Evolutionary conservation across 1,284 basidiomycete genomes (phyloP).

Genomic region (Ceratobasidium sp.): DNA sequence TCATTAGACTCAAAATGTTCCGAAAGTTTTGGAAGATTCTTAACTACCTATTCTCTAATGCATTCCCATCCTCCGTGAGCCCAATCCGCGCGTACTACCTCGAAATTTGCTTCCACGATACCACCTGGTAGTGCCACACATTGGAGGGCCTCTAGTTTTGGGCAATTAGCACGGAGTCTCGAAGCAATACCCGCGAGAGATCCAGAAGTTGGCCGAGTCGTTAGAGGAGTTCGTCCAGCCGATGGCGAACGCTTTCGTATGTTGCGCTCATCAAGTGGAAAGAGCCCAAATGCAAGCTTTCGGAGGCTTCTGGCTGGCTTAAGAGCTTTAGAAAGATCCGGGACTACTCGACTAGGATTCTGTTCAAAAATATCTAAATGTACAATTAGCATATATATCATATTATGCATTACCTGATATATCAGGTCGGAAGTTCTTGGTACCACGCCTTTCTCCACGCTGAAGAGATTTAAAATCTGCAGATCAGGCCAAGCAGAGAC

Average conservation of each 20-base stretch:
- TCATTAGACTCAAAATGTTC: background rate
- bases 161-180: background rate
- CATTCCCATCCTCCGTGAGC: background rate
- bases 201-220: background rate
- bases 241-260: background rate
- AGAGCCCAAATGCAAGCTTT: background rate
- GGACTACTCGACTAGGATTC: background rate
- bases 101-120: background rate
- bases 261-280: background rate
- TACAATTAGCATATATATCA: background rate
- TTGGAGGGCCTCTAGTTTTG: background rate
- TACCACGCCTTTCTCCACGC: background rate
- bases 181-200: background rate
- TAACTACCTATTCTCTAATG: background rate
- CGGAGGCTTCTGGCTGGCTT: background rate
- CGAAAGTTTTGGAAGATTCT: background rate
- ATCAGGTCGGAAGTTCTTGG: background rate
- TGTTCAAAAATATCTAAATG: background rate
- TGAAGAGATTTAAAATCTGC: background rate
- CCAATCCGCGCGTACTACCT: background rate
- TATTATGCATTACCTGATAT: no score
- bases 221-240: background rate
- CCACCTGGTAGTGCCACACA: background rate
- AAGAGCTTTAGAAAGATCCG: background rate
- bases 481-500: background rate